Conservation (phyloP, 2,329 filamentous ascomycete genomes). For the Claviceps africana region DNA sequence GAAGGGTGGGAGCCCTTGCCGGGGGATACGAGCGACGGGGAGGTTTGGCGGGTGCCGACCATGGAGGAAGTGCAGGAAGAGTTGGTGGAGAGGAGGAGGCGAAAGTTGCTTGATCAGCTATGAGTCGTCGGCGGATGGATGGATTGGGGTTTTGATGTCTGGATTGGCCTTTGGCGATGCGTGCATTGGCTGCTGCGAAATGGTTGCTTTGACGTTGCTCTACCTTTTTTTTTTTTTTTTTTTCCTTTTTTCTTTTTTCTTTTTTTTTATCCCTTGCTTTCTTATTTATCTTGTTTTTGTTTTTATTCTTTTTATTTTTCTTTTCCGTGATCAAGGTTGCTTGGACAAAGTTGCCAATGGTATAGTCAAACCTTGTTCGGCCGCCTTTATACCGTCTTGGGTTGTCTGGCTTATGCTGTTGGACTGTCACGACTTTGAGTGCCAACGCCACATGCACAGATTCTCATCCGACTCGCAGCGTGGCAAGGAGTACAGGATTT, state of each 20-base stretch:
- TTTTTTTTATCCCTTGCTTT: too few species aligned
- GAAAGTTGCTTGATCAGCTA: constrained; percentile 73
- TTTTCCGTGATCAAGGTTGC: too few species aligned
- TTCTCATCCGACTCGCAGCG: too few species aligned
- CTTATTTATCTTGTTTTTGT: too few species aligned
- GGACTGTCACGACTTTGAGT: neutral
- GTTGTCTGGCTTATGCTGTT: neutral
- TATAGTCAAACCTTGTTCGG: neutral
- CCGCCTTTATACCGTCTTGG: neutral
- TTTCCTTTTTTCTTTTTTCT: neutral
- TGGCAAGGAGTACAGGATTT: too few species aligned
- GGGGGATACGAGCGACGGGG: constrained; percentile 72
- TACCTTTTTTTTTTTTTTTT: neutral
- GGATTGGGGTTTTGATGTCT: neutral
- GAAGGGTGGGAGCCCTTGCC: constrained; percentile 75
- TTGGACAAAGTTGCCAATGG: neutral
- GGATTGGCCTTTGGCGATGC: neutral
- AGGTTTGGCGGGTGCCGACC: constrained; percentile 70
- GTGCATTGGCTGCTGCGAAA: neutral
- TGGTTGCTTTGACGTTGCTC: neutral
- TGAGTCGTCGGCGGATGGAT: constrained; percentile 9
- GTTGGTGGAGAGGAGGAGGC: constrained; percentile 70
- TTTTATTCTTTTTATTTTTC: too few species aligned
- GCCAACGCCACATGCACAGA: too few species aligned
- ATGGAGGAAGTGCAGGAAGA: constrained; percentile 90